Evolutionary conservation across 2,329 filamentous ascomycete species (phyloP).

Genomic region (Calonectria naviculata): DNA sequence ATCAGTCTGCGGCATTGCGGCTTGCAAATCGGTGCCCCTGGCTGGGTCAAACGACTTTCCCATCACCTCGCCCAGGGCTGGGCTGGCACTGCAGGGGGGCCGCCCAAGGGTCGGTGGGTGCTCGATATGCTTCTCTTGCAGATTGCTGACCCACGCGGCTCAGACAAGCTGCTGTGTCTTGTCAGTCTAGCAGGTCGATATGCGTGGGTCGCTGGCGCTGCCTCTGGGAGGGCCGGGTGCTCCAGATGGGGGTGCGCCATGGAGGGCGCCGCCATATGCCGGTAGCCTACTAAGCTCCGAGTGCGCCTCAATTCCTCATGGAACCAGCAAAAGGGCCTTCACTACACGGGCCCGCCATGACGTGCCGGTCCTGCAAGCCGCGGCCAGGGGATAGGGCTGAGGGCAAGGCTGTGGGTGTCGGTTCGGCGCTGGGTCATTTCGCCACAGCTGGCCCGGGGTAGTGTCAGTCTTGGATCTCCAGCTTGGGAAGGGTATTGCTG

Average conservation of each 20-base stretch:
- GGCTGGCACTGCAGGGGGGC: conserved; percentile 17
- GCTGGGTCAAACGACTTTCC: conserved; percentile 18
- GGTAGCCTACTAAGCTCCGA: conserved; percentile 8
- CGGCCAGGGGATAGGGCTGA: conserved; percentile 42
- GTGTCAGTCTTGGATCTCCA: conserved; percentile 28
- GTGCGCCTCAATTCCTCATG: conserved; percentile 13
- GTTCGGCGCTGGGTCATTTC: conserved; percentile 33
- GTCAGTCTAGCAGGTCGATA: background rate
- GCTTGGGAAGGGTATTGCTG: conserved; percentile 37
- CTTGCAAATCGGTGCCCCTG: conserved; percentile 13
- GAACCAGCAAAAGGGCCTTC: conserved; percentile 10
- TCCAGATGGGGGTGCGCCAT: background rate
- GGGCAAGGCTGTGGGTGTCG: conserved; percentile 34
- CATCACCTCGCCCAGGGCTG: conserved; percentile 7
- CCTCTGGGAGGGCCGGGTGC: background rate
- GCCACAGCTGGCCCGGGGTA: conserved; percentile 43
- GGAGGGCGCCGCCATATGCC: conserved; percentile 15
- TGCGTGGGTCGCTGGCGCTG: conserved; percentile 18
- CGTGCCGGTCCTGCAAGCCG: conserved; percentile 36
- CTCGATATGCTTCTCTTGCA: conserved; percentile 21
- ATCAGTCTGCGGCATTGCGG: conserved; percentile 21
- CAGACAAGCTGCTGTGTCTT: conserved; percentile 18
- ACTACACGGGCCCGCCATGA: conserved; percentile 27
- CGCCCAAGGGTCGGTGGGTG: conserved; percentile 5
- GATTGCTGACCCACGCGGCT: conserved; percentile 29